Evolutionary conservation across 768 basidiomycete genomes (phyloP), one percentile per base, ranked within the genome.

Genomic region (Kwoniella shandongensis): DNA sequence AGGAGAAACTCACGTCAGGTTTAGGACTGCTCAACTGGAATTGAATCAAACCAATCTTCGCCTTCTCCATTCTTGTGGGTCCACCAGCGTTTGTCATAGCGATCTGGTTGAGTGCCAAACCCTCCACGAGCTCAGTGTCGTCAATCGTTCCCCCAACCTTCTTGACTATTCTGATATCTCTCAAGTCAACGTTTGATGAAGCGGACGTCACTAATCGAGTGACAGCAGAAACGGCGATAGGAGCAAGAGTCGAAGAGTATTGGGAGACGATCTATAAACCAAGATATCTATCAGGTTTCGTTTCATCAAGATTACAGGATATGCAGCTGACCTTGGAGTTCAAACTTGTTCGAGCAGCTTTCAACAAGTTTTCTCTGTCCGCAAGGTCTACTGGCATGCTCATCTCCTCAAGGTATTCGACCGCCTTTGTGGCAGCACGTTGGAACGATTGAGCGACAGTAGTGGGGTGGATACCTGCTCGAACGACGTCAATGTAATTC

Each of bases 101-200:
- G 65, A 88, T 92, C 79, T 99, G 96, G 77, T 96, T 90, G 54
- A 99, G 81, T n/a, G 97, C 92, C 49, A 98, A 88, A 51, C 96
- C 96, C 56, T 98, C 92, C 23, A 96, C 83, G 17, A 99, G 83
- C 68, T 97, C 92, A 2, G 96, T 98, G 76, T 99, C 96, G 77
- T 99, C 96, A 61, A 99, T 99, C 1, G 96, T 98, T 40, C 96
- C 96, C 20, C 96, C 96, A 48, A 98, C 90, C 77, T 97, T 98
- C 80, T 94, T 98, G 49, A 99, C 92, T 63, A 99, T 82, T 29
- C 96, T 86, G 72, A 98, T 87, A 77, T 99, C 96, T 57, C 91
- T 84, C 22, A 99, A 85, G 78, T 99, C 96, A 49, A 99, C 96
- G 70, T 91, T 98, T 10, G 89, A 88, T 3, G 93, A 93, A 4